A percentile compares a stretch with the other conserved stretches of the same genome.
These are phyloP conservation scores for Euryodendron excelsum DNA, from an alignment of 148 eudicot species.

Conservation along the genomic window DNA sequence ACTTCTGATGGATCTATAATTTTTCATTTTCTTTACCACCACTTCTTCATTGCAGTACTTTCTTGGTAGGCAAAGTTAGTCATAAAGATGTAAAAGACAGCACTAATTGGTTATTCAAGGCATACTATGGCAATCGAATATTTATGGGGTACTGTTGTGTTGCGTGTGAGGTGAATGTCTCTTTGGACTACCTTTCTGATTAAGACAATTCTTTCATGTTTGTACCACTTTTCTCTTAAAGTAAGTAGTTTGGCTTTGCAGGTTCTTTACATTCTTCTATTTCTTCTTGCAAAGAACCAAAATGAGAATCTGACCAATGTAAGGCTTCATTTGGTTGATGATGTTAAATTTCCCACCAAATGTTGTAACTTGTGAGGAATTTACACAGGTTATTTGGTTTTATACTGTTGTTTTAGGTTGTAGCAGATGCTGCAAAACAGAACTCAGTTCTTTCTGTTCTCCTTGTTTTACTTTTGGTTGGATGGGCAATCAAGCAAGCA, in stretches of 20 bases:
- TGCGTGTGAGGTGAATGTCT: slow-evolving; percentile 75
- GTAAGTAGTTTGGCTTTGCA: slow-evolving; percentile 24
- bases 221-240: background rate
- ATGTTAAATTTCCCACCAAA: slow-evolving; percentile 3
- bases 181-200: background rate
- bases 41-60: slow-evolving; percentile 63
- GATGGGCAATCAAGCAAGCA: slow-evolving; percentile 82
- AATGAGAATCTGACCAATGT: slow-evolving; percentile 62
- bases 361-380: background rate
- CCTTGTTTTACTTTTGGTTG: slow-evolving; percentile 60
- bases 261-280: slow-evolving; percentile 84
- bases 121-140: slow-evolving; percentile 77
- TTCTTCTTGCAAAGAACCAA: slow-evolving; percentile 69
- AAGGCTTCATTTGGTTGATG: slow-evolving; percentile 24
- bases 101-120: slow-evolving; percentile 83
- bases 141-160: slow-evolving; percentile 95
- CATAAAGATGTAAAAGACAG: slow-evolving; percentile 97
- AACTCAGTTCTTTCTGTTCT: slow-evolving; percentile 45
- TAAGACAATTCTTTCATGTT: background rate
- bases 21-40: background rate
- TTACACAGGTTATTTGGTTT: slow-evolving; percentile 4
- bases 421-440: slow-evolving; percentile 47
- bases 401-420: slow-evolving; percentile 44
- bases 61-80: slow-evolving; percentile 84
- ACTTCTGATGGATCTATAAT: slow-evolving; percentile 5